Conservation (phyloP, 495 filamentous ascomycete genomes). For the Hypoxylon lenormandii region DNA sequence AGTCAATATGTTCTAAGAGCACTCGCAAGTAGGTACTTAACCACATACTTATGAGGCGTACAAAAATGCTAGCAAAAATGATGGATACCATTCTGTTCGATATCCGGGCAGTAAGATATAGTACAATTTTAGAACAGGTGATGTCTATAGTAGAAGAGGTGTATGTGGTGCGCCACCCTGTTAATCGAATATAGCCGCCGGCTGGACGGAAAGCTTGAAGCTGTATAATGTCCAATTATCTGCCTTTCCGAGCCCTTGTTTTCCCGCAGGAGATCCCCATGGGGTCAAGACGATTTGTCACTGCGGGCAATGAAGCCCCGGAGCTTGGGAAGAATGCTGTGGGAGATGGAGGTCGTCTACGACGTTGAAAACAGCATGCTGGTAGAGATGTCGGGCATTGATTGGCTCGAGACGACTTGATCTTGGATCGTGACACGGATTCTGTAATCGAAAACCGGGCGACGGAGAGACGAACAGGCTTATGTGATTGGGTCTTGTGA, state of each 20-base stretch:
- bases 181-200: conserved; percentile 41
- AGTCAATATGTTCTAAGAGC: too few relatives aligned
- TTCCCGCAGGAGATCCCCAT: conserved; percentile 32
- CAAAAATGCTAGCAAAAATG: neutral
- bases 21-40: too few relatives aligned
- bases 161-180: conserved; percentile 4
- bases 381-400: conserved; percentile 1
- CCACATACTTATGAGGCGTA: too few relatives aligned
- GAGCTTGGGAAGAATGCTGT: conserved; percentile 1
- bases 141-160: neutral
- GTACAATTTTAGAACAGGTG: neutral
- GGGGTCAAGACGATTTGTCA: conserved; percentile 12
- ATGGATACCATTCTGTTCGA: neutral
- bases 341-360: neutral
- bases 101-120: neutral
- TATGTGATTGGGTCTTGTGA: conserved; percentile 18
- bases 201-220: conserved; percentile 32
- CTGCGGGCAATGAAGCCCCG: conserved; percentile 33
- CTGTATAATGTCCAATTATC: conserved; percentile 7
- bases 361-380: conserved; percentile 6
- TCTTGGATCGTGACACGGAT: conserved; percentile 18
- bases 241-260: neutral
- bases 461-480: conserved; percentile 3
- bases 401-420: conserved; percentile 15
- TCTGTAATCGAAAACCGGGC: conserved; percentile 15